Evolutionary conservation across 139 green algal species (phyloP).

Genomic region (Limnomonas spitsbergensis): DNA sequence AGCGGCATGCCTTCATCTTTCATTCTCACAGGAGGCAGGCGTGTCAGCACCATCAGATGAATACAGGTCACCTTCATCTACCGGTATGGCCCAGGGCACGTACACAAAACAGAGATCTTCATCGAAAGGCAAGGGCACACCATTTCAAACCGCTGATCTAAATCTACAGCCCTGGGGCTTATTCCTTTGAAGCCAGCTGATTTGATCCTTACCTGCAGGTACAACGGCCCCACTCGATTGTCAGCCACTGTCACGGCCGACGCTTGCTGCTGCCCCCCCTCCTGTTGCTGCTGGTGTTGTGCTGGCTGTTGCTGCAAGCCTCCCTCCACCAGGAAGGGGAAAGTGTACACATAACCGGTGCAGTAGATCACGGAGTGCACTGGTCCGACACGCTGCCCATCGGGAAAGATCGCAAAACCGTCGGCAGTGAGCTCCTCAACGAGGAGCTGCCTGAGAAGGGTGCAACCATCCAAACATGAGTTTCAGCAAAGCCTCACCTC

Average conservation of each 20-base stretch:
- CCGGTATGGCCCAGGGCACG: too few species aligned
- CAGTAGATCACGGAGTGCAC: constrained; percentile 69
- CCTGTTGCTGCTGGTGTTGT: too few species aligned
- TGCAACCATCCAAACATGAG: too few species aligned
- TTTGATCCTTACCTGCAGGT: not conserved
- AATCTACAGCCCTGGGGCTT: too few species aligned
- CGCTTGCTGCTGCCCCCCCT: not conserved
- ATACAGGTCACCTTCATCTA: too few species aligned
- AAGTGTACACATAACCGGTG: constrained; percentile 70
- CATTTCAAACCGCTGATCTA: too few species aligned
- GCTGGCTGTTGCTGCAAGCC: not conserved
- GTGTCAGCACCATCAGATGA: too few species aligned
- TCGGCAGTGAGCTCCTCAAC: not conserved
- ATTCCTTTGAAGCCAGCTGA: too few species aligned
- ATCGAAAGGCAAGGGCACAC: too few species aligned
- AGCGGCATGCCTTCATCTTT: too few species aligned
- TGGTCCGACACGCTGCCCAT: not conserved
- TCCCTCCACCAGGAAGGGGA: constrained; percentile 57
- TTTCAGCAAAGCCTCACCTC: not conserved
- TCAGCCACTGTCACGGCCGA: not conserved
- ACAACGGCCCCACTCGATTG: not conserved
- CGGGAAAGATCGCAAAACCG: not conserved
- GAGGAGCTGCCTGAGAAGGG: not conserved
- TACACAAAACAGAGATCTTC: too few species aligned
- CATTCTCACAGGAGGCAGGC: too few species aligned